phyloP scores from a whole-genome alignment of 176 grass and related monocot genomes.

The Tillandsia fasciculata region DNA sequence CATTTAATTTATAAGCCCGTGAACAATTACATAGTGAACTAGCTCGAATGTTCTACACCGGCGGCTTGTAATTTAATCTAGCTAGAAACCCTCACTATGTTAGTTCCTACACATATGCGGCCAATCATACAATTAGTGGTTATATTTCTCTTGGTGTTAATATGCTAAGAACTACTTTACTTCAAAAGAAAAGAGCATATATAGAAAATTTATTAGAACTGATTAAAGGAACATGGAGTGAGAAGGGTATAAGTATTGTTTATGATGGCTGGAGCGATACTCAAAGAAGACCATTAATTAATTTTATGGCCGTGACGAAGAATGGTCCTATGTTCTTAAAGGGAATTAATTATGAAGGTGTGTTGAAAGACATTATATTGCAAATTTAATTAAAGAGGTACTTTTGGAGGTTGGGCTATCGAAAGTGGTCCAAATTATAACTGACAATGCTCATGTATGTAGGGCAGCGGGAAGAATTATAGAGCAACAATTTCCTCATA shows the following conservation, averaged over 20 bases:
- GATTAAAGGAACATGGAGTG: slow-evolving; percentile 1
- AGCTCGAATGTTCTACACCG: neutral
- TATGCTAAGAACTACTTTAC: slow-evolving; percentile 8
- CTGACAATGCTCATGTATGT: slow-evolving; percentile 5
- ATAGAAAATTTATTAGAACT: neutral
- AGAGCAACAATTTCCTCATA: neutral
- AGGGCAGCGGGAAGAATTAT: neutral
- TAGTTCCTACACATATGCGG: neutral
- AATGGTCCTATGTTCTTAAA: slow-evolving; percentile 10
- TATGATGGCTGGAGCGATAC: slow-evolving; percentile 6
- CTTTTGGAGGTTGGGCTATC: neutral
- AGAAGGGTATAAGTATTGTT: slow-evolving; percentile 8
- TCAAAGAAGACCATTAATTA: slow-evolving; percentile 3
- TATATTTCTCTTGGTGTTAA: slow-evolving; percentile 8
- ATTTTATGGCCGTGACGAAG: slow-evolving; percentile 6
- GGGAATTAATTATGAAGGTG: slow-evolving; percentile 1
- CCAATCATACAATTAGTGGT: neutral
- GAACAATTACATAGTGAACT: neutral
- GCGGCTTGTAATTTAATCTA: slow-evolving; percentile 9
- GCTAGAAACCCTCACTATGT: slow-evolving; percentile 11
- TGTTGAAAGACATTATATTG: slow-evolving; percentile 4
- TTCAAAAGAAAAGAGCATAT: slow-evolving; percentile 5
- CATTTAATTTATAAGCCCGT: neutral
- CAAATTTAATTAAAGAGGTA: neutral
- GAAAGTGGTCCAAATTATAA: slow-evolving; percentile 16